A percentile compares a stretch with the other conserved stretches of the same genome.
phyloP scores from a whole-genome alignment of 768 basidiomycete genomes.

The Clavaria fumosa region DNA sequence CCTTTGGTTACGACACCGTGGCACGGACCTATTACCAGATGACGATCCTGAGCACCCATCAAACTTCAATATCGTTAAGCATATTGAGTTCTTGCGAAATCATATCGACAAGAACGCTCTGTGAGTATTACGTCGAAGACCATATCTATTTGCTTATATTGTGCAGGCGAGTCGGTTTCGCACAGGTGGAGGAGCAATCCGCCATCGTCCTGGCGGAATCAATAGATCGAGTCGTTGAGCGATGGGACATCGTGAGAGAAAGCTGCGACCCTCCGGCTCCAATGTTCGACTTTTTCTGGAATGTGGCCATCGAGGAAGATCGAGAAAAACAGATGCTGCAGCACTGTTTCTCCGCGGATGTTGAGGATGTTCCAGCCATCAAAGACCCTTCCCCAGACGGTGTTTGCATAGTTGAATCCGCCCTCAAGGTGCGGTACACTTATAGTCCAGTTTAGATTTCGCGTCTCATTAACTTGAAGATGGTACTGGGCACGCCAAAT shows the following conservation, averaged over 20 bases:
- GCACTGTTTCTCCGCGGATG: slow-evolving; percentile 34
- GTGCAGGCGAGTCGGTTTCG: slow-evolving; percentile 49
- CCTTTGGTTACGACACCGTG: slow-evolving; percentile 59
- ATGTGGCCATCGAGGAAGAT: slow-evolving; percentile 50
- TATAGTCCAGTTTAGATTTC: background rate
- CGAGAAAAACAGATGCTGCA: slow-evolving; percentile 54
- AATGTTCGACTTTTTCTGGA: slow-evolving; percentile 66
- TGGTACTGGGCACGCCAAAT: slow-evolving; percentile 59
- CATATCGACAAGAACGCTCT: slow-evolving; percentile 77
- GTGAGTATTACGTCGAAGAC: slow-evolving; percentile 32
- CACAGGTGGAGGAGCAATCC: slow-evolving; percentile 25
- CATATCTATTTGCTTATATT: slow-evolving; percentile 9
- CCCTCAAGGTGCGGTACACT: slow-evolving; percentile 41
- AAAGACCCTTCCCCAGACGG: slow-evolving; percentile 22
- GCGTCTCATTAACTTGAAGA: slow-evolving; percentile 33
- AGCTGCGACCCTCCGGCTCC: slow-evolving; percentile 25
- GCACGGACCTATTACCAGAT: slow-evolving; percentile 54
- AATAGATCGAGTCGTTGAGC: slow-evolving; percentile 26
- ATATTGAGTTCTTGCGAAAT: slow-evolving; percentile 64
- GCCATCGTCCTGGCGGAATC: slow-evolving; percentile 25
- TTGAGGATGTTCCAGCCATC: slow-evolving; percentile 23
- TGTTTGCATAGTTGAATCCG: slow-evolving; percentile 45
- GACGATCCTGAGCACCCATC: slow-evolving; percentile 47
- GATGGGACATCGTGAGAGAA: slow-evolving; percentile 40
- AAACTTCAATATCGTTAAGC: slow-evolving; percentile 69